Percentiles rank a stretch among this genome's conserved stretches.
Conservation (phyloP, 371 early-diverging fungal species). For the Saksenaea oblongispora region DNA sequence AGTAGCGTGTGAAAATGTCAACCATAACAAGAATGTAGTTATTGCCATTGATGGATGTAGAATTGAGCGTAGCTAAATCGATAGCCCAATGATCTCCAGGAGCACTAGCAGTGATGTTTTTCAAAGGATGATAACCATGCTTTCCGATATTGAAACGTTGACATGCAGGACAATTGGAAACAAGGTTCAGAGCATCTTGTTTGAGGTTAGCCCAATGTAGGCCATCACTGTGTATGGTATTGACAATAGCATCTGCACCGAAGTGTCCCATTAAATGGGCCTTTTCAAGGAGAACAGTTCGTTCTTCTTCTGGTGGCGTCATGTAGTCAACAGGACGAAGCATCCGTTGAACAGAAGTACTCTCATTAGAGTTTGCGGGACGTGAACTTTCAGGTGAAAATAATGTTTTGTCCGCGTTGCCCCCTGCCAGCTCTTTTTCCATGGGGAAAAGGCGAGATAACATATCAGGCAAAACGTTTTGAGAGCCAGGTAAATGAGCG, state of each 20-base stretch:
- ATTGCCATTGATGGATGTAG: conserved; percentile 10
- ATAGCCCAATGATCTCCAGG: conserved; percentile 21
- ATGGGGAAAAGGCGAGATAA: background rate
- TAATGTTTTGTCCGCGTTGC: background rate
- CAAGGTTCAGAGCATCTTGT: no score
- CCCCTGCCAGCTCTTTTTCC: background rate
- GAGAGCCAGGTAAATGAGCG: conserved; percentile 19
- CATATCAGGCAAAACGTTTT: conserved; percentile 9
- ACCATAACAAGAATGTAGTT: conserved; percentile 23
- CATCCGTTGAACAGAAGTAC: no score
- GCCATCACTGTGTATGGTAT: background rate
- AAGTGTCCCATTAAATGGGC: no score
- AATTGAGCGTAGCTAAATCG: conserved; percentile 11
- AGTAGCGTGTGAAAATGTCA: conserved; percentile 24
- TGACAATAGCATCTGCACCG: no score
- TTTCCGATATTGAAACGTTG: conserved; percentile 11
- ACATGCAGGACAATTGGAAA: conserved; percentile 12
- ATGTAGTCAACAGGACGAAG: no score
- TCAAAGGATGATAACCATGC: conserved; percentile 17
- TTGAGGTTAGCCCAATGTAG: background rate
- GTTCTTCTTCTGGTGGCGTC: no score
- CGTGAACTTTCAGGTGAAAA: no score
- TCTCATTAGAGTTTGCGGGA: no score
- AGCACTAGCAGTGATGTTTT: conserved; percentile 5
- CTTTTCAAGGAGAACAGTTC: no score